These are phyloP conservation scores for Paxillus ammoniavirescens DNA, from an alignment of 768 basidiomycete genomes.

Conservation along the genomic window DNA sequence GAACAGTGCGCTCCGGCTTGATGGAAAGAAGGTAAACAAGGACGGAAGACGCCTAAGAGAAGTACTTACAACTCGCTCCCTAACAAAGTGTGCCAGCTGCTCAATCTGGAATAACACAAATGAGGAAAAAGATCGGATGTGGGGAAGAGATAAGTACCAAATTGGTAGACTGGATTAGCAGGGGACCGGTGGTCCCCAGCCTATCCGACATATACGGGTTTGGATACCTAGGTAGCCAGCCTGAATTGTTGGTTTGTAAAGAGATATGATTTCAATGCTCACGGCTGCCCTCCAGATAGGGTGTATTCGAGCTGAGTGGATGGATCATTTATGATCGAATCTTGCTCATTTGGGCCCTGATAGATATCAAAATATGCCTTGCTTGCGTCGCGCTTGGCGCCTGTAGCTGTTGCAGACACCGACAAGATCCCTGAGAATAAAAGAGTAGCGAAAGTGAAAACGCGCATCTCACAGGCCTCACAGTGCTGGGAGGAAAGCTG, in stretches of 20 bases:
- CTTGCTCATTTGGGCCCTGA: constrained; percentile 10
- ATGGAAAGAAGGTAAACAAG: background rate
- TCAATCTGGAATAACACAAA: constrained; percentile 9
- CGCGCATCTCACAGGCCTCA: constrained; percentile 4
- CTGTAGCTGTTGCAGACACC: constrained; percentile 2
- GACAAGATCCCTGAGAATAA: constrained; percentile 4
- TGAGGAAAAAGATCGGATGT: background rate
- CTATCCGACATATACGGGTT: constrained; percentile 16
- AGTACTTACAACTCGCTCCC: constrained; percentile 16
- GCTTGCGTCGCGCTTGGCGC: constrained; percentile 7
- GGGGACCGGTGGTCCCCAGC: constrained; percentile 12
- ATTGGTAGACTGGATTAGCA: constrained; percentile 12
- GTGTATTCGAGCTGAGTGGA: constrained; percentile 14
- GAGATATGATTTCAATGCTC: background rate
- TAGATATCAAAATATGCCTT: constrained; percentile 13
- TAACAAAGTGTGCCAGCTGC: constrained; percentile 15
- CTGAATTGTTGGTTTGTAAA: background rate
- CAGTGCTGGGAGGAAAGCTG: constrained; percentile 4
- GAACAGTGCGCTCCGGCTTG: constrained; percentile 16
- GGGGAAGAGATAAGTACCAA: constrained; percentile 1
- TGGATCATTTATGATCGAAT: constrained; percentile 9
- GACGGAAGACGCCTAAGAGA: background rate
- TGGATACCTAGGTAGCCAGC: constrained; percentile 6
- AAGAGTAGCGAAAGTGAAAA: constrained; percentile 2
- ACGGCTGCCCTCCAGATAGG: constrained; percentile 15